phyloP scores from a whole-genome alignment of 306 rosid genomes.

The Dryas octopetala region DNA sequence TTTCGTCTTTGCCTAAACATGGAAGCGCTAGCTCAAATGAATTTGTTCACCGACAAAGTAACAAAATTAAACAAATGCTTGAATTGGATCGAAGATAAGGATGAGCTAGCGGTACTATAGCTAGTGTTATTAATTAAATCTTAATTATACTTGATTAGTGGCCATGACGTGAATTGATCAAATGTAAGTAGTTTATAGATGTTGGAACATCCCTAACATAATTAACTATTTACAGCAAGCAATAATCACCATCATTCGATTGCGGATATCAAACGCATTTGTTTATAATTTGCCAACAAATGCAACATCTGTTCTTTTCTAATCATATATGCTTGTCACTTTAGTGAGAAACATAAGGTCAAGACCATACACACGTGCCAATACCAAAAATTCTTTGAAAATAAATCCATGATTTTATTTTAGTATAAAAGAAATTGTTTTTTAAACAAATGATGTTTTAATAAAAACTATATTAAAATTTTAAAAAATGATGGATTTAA shows the following conservation, averaged over 20 bases:
- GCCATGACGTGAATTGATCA: neutral
- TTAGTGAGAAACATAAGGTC: neutral
- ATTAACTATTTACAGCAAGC: neutral
- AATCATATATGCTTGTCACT: neutral
- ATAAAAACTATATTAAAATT: too few relatives aligned
- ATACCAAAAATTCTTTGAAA: neutral
- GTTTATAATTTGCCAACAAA: neutral
- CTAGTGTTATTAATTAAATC: neutral
- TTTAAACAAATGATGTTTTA: too few relatives aligned
- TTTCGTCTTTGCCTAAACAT: slow-evolving; percentile 11
- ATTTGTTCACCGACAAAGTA: neutral
- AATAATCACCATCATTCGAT: neutral
- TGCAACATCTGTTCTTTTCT: neutral
- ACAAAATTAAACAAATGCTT: neutral
- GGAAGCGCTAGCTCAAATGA: neutral
- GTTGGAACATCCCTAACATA: slow-evolving; percentile 13
- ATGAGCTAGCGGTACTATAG: neutral
- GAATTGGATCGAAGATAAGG: slow-evolving; percentile 7
- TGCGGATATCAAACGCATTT: slow-evolving; percentile 3
- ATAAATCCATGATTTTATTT: too few relatives aligned
- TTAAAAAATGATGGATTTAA: too few relatives aligned
- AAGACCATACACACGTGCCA: too few relatives aligned
- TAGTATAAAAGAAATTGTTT: too few relatives aligned
- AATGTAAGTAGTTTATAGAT: neutral
- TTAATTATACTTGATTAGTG: slow-evolving; percentile 1